phyloP scores from a whole-genome alignment of 164 flowering plant species.

The Nymphaea thermarum region DNA sequence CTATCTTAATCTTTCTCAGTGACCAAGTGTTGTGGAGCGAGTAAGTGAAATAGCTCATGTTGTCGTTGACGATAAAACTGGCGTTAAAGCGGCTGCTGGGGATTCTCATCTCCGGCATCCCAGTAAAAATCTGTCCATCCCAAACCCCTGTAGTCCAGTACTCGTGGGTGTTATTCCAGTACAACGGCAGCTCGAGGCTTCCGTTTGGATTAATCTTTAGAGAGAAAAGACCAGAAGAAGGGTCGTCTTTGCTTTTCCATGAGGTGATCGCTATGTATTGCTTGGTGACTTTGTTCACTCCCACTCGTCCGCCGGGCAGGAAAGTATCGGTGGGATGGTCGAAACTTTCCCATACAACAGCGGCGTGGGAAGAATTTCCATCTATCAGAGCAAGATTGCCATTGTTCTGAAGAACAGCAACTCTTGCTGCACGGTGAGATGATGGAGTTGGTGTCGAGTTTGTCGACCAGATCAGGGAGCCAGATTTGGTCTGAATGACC shows the following conservation, averaged over 20 bases:
- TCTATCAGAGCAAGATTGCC: too few species aligned
- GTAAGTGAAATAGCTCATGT: constrained; percentile 8
- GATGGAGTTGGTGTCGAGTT: too few species aligned
- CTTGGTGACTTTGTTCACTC: constrained; percentile 4
- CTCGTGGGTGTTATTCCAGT: constrained; percentile 4
- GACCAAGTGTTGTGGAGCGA: not conserved
- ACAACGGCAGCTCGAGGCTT: not conserved
- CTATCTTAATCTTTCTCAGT: constrained; percentile 9
- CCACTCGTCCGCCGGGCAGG: constrained; percentile 33
- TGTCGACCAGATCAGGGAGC: too few species aligned
- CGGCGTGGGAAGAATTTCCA: too few species aligned
- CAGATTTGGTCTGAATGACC: too few species aligned
- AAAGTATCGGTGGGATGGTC: too few species aligned
- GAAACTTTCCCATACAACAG: too few species aligned
- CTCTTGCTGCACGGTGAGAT: too few species aligned
- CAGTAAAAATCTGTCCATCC: constrained; percentile 5
- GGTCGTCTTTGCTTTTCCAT: constrained; percentile 10
- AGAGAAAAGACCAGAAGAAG: constrained; percentile 8
- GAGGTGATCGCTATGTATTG: constrained; percentile 5
- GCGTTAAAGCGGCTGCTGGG: constrained; percentile 1
- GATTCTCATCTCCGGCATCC: constrained; percentile 9
- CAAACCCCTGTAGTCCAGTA: constrained; percentile 13
- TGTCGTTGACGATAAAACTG: constrained; percentile 4
- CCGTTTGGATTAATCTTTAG: constrained; percentile 1
- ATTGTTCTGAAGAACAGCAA: too few species aligned